These are phyloP conservation scores for Fusarium sp. DNA, from an alignment of 2,329 filamentous ascomycete genomes.

Conservation along the genomic window DNA sequence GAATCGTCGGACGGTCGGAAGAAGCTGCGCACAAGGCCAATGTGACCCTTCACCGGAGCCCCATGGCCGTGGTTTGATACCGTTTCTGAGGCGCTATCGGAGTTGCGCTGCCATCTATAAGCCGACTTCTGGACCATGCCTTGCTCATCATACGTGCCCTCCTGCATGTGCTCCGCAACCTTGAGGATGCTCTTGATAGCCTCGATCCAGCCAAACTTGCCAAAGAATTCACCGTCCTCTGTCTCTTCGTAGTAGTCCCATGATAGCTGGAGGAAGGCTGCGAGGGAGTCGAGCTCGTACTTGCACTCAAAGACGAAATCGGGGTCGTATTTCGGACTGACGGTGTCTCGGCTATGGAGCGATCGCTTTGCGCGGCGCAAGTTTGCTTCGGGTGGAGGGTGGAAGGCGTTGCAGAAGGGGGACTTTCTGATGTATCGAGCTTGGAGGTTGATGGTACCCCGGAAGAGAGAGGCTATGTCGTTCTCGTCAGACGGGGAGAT, in stretches of 20 bases:
- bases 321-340: constrained; percentile 74
- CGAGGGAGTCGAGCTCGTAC: constrained; percentile 92
- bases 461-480: constrained; percentile 73
- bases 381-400: constrained; percentile 80
- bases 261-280: constrained; percentile 84
- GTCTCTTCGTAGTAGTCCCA: constrained; percentile 85
- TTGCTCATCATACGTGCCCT: constrained; percentile 77
- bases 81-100: constrained; percentile 82
- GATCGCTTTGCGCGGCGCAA: constrained; percentile 39
- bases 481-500: constrained; percentile 59
- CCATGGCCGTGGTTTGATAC: constrained; percentile 81
- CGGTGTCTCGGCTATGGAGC: constrained; percentile 61
- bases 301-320: constrained; percentile 92
- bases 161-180: constrained; percentile 76
- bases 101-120: constrained; percentile 83
- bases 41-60: constrained; percentile 82
- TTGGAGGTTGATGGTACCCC: constrained; percentile 82
- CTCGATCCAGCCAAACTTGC: constrained; percentile 77
- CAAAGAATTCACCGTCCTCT: constrained; percentile 78
- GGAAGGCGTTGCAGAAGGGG: constrained; percentile 95
- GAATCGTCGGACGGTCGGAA: constrained; percentile 94
- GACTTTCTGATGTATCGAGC: constrained; percentile 75
- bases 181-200: constrained; percentile 78
- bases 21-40: constrained; percentile 85
- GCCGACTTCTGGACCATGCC: constrained; percentile 67